phyloP scores from a whole-genome alignment of 192 early-diverging fungal genomes.

The Ramicandelaber brevisporus region DNA sequence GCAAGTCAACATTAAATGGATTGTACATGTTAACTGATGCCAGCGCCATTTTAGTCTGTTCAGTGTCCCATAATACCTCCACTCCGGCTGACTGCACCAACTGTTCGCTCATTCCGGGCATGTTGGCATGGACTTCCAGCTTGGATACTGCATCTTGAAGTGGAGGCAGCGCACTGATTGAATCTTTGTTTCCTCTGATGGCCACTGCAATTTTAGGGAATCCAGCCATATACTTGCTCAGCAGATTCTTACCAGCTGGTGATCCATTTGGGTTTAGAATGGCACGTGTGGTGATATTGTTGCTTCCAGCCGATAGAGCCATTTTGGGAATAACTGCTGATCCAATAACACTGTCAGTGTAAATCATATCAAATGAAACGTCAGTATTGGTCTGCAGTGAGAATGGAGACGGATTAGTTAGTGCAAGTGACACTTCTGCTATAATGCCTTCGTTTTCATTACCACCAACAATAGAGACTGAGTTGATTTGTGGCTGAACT shows the following conservation, averaged over 20 bases:
- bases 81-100: constrained; percentile 15
- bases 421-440: no score
- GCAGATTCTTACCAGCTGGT: constrained; percentile 13
- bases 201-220: constrained; percentile 9
- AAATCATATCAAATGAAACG: no score
- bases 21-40: constrained; percentile 20
- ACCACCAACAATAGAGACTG: not conserved
- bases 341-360: no score
- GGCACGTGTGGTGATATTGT: constrained; percentile 12
- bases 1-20: constrained; percentile 20
- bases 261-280: constrained; percentile 19
- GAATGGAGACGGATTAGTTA: no score
- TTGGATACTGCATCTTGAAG: constrained; percentile 14
- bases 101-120: constrained; percentile 18
- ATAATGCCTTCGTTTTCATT: no score
- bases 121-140: constrained; percentile 9
- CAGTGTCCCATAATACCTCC: constrained; percentile 14
- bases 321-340: no score
- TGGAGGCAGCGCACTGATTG: constrained; percentile 18
- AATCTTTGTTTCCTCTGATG: constrained; percentile 16
- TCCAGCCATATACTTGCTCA: constrained; percentile 21
- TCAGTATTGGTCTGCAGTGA: no score
- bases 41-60: constrained; percentile 14
- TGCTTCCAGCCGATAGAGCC: no score
- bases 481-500: not conserved